Base-by-base conservation (phyloP, 768 basidiomycete species). In the Tulasnella sp. region DNA sequence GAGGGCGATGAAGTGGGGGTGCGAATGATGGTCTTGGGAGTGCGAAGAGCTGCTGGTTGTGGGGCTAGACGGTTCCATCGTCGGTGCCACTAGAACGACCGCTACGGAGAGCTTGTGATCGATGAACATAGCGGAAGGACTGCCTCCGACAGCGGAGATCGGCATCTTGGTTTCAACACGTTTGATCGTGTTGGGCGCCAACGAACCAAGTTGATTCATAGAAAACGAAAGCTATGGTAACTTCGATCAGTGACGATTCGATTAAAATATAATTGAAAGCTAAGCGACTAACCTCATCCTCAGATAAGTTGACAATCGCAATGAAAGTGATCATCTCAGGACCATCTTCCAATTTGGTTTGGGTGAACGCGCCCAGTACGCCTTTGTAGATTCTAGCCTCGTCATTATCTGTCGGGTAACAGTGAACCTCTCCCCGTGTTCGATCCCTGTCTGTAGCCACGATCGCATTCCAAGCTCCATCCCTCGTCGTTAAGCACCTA, bases 141-240 rank as follows among this genome's bases (percentile, higher is more conserved):
- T 32, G 54, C 54, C 54, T 3, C 54, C 54, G 10, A 56, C 54
- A 41, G 42, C 54, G 19, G 38, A 32, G 41, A 56, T 41, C 2
- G 54, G 54, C 54, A 56, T 56, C 19, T 24, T 17, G n/a, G 54
- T 56, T 24, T 56, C 54, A n/a, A 56, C 54, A 21, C 54, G 54
- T 19, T 56, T 32, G 19, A 56, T 42, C 24, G 41, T 42, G 9
- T 42, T 42, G 10, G 30, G 54, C 23, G 27, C 34, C 34, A 42
- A 41, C 5, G 54, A 1, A 43, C 54, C 54, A 24, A 56, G 54
- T 19, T 56, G 54, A 42, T 38, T 32, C 34, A 56, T 56, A 5
- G 54, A 38, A 41, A 56, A 56, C 27, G 54, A 56, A 23, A 56
- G 54, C 54, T 56, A 5, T 24, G 15, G 23, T 38, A 38, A 15